A percentile compares a stretch with the other conserved stretches of the same genome.
Evolutionary conservation across 73 alveolate species (phyloP).

Genomic region (Paramecium caudatum): DNA sequence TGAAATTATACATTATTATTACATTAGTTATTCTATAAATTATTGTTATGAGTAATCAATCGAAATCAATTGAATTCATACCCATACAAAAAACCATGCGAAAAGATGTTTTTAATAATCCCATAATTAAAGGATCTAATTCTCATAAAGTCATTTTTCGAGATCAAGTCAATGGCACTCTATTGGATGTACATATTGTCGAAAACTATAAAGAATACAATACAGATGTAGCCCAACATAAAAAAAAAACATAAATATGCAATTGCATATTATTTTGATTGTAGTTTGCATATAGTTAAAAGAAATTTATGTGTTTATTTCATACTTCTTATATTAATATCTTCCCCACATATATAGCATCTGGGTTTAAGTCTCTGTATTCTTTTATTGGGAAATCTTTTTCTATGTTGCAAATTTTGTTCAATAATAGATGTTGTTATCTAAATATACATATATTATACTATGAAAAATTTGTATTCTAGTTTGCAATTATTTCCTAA

Average conservation of each 20-base stretch:
- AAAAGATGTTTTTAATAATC: slow-evolving; percentile 44
- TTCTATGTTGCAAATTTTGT: no score
- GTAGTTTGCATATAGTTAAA: no score
- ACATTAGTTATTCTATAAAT: background rate
- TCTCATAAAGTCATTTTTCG: slow-evolving; percentile 45
- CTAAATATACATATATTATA: no score
- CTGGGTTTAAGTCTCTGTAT: no score
- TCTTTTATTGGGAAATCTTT: no score
- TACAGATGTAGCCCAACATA: background rate
- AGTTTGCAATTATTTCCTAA: no score
- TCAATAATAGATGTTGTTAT: no score
- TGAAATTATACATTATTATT: background rate
- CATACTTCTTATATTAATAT: no score
- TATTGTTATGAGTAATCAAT: no score
- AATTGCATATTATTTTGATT: background rate
- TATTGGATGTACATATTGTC: slow-evolving; percentile 16
- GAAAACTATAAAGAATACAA: slow-evolving; percentile 47
- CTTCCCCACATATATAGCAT: no score
- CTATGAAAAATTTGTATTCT: no score
- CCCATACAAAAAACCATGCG: background rate
- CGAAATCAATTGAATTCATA: background rate
- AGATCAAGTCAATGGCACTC: slow-evolving; percentile 49
- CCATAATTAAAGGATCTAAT: slow-evolving; percentile 15
- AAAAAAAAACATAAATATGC: slow-evolving; percentile 17
- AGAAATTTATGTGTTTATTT: no score